Percentiles rank a stretch among this genome's conserved stretches.
These are phyloP conservation scores for Exophiala lecanii-corni DNA, from an alignment of 2,329 filamentous ascomycete species.

Conservation along the genomic window DNA sequence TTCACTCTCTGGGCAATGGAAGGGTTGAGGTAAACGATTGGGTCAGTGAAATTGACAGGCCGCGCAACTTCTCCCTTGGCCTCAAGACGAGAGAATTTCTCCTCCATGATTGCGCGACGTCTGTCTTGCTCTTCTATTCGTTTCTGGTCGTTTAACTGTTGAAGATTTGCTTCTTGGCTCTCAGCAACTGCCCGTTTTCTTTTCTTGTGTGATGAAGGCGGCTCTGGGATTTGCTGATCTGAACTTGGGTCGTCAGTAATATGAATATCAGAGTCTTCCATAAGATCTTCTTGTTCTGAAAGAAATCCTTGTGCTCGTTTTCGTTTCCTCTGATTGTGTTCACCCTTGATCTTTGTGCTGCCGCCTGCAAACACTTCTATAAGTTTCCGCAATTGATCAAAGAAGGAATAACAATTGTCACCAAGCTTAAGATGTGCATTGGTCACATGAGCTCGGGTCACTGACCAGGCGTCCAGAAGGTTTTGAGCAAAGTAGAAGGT, in stretches of 20 bases:
- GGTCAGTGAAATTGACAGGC: slow-evolving; percentile 41
- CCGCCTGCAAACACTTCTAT: background rate
- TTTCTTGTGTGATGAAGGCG: slow-evolving; percentile 40
- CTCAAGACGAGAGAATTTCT: slow-evolving; percentile 33
- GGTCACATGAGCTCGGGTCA: background rate
- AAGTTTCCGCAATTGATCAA: background rate
- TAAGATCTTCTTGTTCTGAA: slow-evolving; percentile 2
- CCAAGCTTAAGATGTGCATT: background rate
- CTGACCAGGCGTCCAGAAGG: background rate
- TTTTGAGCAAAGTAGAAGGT: background rate
- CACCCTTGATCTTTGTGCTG: background rate
- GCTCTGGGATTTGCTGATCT: slow-evolving; percentile 9
- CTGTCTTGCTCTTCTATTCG: slow-evolving; percentile 52
- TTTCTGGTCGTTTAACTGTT: slow-evolving; percentile 53
- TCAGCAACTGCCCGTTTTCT: slow-evolving; percentile 47
- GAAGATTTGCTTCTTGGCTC: slow-evolving; percentile 45
- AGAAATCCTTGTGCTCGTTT: slow-evolving; percentile 8
- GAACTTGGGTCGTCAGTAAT: slow-evolving; percentile 10
- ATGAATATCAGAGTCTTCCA: slow-evolving; percentile 10
- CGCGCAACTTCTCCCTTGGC: slow-evolving; percentile 37
- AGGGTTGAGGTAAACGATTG: slow-evolving; percentile 52
- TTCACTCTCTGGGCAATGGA: slow-evolving; percentile 65
- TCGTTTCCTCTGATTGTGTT: slow-evolving; percentile 11
- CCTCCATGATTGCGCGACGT: slow-evolving; percentile 39
- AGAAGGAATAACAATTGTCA: background rate